Base-by-base conservation (phyloP, 2,329 filamentous ascomycete genomes). In the Fusarium keratoplasticum region DNA sequence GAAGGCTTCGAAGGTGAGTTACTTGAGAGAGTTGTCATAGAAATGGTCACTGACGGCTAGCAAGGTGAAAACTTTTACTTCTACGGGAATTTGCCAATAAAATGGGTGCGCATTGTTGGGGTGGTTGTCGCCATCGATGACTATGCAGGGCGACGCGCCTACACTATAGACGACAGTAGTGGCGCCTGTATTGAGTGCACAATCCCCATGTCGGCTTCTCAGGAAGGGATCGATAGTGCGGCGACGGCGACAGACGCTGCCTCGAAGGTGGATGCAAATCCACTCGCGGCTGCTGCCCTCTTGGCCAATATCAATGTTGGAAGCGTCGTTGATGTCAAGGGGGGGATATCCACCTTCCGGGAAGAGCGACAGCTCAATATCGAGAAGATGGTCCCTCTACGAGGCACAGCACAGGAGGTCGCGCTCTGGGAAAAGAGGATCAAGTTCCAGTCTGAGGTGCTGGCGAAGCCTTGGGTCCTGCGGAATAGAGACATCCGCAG, bases 31-130 rank as follows among this genome's bases (percentile, higher is more conserved):
- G 20, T n/a, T 4, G 4, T 31, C 31, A 7, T 10, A 29, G 22
- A n/a, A 33, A n/a, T 29, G 13, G 27, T 42, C 10, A 59, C 73
- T 78, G 27, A 79, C 61, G 16, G 7, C 5, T 2, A 13, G 33
- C 6, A 25, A 83, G 86, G 86, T 58, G 87, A 90, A 77, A 84
- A 87, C 72, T 84, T 92, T 36, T 92, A 87, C 79, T 95, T 95
- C 81, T 87, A 91, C 83, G 82, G 87, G 59, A 95, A 95, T 81
- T 90, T 95, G 74, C 94, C 94, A 0, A 90, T 96, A 76, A 90
- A 91, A 87, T 95, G 92, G 89, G 89, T 94, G 62, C 91, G 92
- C 70, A 82, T 95, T 35, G 88, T 91, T 9, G 94, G 94, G 33
- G 82, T 95, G 10, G 87, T 96, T 25, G 91, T 95, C 64, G 89